A percentile compares a stretch with the other conserved stretches of the same genome.
Conservation (phyloP, 73 alveolate species). For the Tetrahymena thermophila region DNA sequence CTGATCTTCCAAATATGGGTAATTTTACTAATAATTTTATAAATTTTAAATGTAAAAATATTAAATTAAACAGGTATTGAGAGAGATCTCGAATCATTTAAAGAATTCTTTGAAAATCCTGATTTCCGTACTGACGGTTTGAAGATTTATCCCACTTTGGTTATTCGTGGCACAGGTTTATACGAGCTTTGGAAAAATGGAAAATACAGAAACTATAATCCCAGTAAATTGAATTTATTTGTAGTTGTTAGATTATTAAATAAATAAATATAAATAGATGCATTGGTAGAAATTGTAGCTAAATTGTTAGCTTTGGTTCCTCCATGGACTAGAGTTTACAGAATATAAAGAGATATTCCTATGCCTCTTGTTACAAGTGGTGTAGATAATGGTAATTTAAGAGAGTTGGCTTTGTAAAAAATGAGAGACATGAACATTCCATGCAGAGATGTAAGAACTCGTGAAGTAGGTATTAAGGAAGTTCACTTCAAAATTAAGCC, state of each 20-base stretch:
- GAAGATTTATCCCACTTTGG: conserved; percentile 94
- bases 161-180: conserved; percentile 97
- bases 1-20: conserved; percentile 98
- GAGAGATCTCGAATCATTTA: conserved; percentile 94
- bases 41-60: background rate
- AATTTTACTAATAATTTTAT: background rate
- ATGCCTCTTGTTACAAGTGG: conserved; percentile 98
- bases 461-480: conserved; percentile 97
- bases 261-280: conserved; percentile 7
- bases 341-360: conserved; percentile 97
- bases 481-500: conserved; percentile 93
- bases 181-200: conserved; percentile 97
- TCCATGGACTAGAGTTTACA: conserved; percentile 97
- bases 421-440: conserved; percentile 95
- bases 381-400: conserved; percentile 94
- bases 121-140: conserved; percentile 96
- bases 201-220: conserved; percentile 92
- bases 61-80: conserved; percentile 39
- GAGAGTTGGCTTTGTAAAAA: conserved; percentile 90
- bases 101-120: conserved; percentile 96
- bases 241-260: no score
- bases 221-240: conserved; percentile 29
- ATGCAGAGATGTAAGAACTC: conserved; percentile 97
- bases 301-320: conserved; percentile 92
- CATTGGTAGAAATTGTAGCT: conserved; percentile 89